Base-by-base conservation (phyloP, 352 stramenopile species). In the Phytophthora rubi region DNA sequence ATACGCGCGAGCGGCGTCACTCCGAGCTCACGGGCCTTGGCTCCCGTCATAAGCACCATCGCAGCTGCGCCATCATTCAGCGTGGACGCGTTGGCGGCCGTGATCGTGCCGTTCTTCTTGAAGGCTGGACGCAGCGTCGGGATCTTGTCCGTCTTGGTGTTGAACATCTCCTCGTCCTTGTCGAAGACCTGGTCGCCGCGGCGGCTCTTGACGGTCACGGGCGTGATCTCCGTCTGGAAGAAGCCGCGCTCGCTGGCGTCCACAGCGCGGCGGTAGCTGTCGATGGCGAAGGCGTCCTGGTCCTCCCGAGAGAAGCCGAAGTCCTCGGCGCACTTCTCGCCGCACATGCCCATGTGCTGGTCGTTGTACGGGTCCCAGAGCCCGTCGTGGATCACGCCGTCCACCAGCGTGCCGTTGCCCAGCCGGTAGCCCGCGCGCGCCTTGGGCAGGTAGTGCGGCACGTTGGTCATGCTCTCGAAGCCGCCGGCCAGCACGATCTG, bases 381-480 rank as follows among this genome's bases (percentile, higher is more conserved):
- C 18, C 97, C 97, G 69, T 99, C 98, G 65, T 98, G 86, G 53
- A 99, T 92, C 63, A 98, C 90, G 42, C 89, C 89, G 62, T 96
- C 89, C n/a, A 97, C 85, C 26, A 96, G 64, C 67, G 92, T 89
- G 42, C 82, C 83, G 71, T 99, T 85, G n/a, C 97, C 97, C 21
- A 99, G 86, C 6, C 90, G 85, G 70, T 96, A 98, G 48, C 97
- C 97, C 45, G 80, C 84, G 49, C 97, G 85, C 28, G 94, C 95
- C 73, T 97, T 94, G 12, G 82, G 85, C 23, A 99, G 73, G 83
- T 99, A 99, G 80, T 99, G 96, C 21, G 98, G 98, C 66, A 98
- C 91, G 76, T 99, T 99, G 35, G 86, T 95, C 97, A 99, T 99
- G 77, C 88, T 98, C 87, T 99, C 97, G 62, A 99, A 98, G 30